Conservation (phyloP, 768 basidiomycete species). For the Naganishia friedmannii region DNA sequence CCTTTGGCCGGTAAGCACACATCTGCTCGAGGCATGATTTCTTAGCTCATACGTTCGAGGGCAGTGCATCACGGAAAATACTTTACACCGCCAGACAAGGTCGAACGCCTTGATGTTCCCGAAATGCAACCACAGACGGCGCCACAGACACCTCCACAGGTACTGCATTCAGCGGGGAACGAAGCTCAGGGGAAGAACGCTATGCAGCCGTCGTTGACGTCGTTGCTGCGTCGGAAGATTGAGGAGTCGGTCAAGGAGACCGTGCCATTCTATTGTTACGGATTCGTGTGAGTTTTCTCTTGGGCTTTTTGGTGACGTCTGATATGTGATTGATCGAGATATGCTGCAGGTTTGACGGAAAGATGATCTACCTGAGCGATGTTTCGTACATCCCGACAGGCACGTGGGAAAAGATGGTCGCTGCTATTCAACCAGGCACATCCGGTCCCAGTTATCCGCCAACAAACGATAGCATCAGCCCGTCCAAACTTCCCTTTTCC, state of each 20-base stretch:
- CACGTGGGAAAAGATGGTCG: slow-evolving; percentile 57
- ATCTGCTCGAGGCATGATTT: background rate
- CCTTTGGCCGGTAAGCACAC: slow-evolving; percentile 43
- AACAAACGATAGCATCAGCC: slow-evolving; percentile 11
- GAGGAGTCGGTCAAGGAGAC: slow-evolving; percentile 20
- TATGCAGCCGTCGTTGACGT: slow-evolving; percentile 19
- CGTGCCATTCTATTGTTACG: slow-evolving; percentile 49
- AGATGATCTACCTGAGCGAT: slow-evolving; percentile 76
- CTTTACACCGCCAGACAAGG: slow-evolving; percentile 36
- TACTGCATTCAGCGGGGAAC: background rate
- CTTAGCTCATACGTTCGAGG: background rate
- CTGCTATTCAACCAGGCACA: background rate
- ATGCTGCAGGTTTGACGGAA: slow-evolving; percentile 54
- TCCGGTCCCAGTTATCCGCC: background rate
- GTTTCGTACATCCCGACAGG: slow-evolving; percentile 74
- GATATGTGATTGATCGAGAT: background rate
- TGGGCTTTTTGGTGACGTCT: background rate
- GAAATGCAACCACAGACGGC: slow-evolving; percentile 16
- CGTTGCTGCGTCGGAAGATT: slow-evolving; percentile 8
- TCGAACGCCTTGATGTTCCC: slow-evolving; percentile 8
- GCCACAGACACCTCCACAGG: slow-evolving; percentile 30
- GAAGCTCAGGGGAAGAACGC: background rate
- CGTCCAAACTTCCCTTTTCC: slow-evolving; percentile 49
- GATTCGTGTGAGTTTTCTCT: slow-evolving; percentile 41
- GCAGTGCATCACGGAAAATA: slow-evolving; percentile 49